These are phyloP conservation scores for Xerocomus potaroensis DNA, from an alignment of 768 basidiomycete genomes.

Conservation along the genomic window DNA sequence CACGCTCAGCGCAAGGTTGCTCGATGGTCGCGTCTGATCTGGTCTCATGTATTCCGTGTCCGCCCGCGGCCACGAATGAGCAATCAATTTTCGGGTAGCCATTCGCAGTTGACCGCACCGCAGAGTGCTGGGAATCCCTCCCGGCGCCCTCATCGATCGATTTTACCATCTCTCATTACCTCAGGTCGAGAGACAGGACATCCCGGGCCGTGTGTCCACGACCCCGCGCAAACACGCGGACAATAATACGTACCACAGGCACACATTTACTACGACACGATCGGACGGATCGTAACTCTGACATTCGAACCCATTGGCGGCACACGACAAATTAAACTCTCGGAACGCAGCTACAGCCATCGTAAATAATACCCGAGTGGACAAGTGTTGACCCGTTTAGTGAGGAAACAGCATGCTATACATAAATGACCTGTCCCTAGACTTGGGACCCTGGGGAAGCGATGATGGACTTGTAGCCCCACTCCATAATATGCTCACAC, in stretches of 20 bases:
- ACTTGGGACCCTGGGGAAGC: neutral
- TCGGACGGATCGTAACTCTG: neutral
- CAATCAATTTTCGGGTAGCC: conserved; percentile 1
- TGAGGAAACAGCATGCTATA: neutral
- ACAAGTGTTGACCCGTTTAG: too few species aligned
- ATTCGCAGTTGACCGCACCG: conserved; percentile 1
- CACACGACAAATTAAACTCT: neutral
- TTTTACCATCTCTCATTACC: neutral
- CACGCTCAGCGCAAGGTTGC: neutral
- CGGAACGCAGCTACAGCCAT: too few species aligned
- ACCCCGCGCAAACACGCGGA: too few species aligned
- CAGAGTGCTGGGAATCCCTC: neutral
- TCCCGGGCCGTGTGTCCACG: too few species aligned
- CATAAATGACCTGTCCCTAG: neutral
- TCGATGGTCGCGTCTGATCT: conserved; percentile 3
- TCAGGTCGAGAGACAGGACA: too few species aligned
- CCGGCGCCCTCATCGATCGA: neutral
- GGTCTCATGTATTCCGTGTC: conserved; percentile 9
- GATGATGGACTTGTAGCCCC: neutral
- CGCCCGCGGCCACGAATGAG: neutral
- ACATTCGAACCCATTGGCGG: neutral
- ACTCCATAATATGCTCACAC: neutral
- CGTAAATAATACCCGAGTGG: too few species aligned
- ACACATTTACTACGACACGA: too few species aligned
- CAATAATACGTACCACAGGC: too few species aligned